Evolutionary conservation across 345 rosid species (phyloP), one percentile per base, ranked within the genome.

Genomic region (Ceriops decandra): DNA sequence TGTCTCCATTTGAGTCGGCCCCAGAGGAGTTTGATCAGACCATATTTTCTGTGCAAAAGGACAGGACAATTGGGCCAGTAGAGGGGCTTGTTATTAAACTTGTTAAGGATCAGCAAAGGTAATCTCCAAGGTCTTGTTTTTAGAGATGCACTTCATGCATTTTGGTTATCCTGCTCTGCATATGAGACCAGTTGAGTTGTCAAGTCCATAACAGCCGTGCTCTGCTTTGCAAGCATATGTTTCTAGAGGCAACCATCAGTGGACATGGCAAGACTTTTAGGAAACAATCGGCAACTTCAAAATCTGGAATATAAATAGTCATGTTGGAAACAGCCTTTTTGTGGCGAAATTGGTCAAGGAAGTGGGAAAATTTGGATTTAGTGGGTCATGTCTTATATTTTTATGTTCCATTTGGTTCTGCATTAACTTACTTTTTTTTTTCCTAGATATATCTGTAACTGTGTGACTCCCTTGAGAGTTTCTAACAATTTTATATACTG

Each of bases 21-120:
- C 93, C 91, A 0, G 97, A 91, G 75, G 99, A 91, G 80, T 95
- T 95, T 58, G 97, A 91, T 77, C 90, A 85, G 81, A 86, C 95
- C 57, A 91, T 95, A 85, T 87, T 91, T 79, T 64, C 82, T 0
- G 88, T 87, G 28, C 77, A 52, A 52, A 85, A 57, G 70, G 88
- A 84, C 78, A 73, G 91, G 78, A 84, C 90, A 35, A 82, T 87
- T 2, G 91, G 97, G 11, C 64, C 81, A 49, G 77, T 77, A 3
- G 95, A 91, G 72, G 77, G 80, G 59, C 78, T 78, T 71, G 90
- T 80, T 68, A 80, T 84, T 51, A 83, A 87, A 67, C 80, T 95
- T 67, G 92, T 82, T 0, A 80, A 75, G 77, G 97, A 89, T 56
- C 97, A 91, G 81, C 92, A 91, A 60, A 87, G 95, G 97, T 89